Percentiles rank a stretch among this genome's conserved stretches.
These are phyloP conservation scores for Fusarium beomiforme DNA, from an alignment of 2,329 filamentous ascomycete genomes.

Conservation along the genomic window DNA sequence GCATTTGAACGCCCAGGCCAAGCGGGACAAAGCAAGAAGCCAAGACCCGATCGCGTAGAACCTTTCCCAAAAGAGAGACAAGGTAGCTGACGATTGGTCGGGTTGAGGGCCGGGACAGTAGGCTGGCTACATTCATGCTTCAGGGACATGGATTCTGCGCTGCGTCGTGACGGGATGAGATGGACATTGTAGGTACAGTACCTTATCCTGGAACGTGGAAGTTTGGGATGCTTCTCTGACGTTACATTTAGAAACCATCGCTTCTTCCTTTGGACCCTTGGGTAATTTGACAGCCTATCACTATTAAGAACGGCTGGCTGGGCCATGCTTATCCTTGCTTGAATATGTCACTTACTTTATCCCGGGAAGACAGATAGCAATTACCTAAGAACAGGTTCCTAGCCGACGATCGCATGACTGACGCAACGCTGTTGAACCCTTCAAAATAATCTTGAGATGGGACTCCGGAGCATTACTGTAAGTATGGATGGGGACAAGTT, in stretches of 20 bases:
- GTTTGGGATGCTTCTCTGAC: constrained; percentile 21
- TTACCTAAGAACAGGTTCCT: constrained; percentile 3
- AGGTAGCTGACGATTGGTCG: constrained; percentile 35
- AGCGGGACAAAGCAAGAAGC: constrained; percentile 41
- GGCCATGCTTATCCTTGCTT: constrained; percentile 24
- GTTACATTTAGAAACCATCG: constrained; percentile 37
- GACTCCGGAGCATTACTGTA: background rate
- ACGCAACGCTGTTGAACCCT: constrained; percentile 28
- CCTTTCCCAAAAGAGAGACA: constrained; percentile 34
- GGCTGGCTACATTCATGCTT: constrained; percentile 22
- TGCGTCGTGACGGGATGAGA: background rate
- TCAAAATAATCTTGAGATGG: constrained; percentile 7
- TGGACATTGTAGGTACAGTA: background rate
- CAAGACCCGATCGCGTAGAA: constrained; percentile 29
- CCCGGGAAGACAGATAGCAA: constrained; percentile 1
- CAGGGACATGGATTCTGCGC: constrained; percentile 15
- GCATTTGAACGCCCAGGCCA: constrained; percentile 39
- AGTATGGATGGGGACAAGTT: background rate
- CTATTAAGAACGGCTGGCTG: constrained; percentile 25
- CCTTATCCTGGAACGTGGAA: constrained; percentile 4
- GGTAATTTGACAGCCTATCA: constrained; percentile 28
- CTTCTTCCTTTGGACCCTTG: constrained; percentile 23
- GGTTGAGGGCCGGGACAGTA: constrained; percentile 38
- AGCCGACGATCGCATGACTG: constrained; percentile 24
- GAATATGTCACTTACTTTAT: constrained; percentile 30